These are phyloP conservation scores for Cyphellophora europaea DNA, from an alignment of 2,329 filamentous ascomycete genomes.

Conservation along the genomic window DNA sequence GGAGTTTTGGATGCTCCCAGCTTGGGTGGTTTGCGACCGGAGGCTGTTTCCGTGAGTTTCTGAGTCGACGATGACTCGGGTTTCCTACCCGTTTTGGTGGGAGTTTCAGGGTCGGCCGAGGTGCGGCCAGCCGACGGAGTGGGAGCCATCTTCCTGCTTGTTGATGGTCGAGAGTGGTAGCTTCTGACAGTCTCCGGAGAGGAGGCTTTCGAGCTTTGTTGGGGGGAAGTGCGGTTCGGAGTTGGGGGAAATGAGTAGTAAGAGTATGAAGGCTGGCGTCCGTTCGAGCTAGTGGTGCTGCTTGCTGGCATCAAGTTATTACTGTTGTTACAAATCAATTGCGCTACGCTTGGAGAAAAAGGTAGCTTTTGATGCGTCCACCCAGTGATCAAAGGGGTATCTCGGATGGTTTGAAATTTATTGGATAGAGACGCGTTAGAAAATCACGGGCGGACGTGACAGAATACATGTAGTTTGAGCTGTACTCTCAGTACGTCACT, in stretches of 20 bases:
- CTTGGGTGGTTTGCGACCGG: slow-evolving; percentile 17
- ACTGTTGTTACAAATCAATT: not conserved
- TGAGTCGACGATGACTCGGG: slow-evolving; percentile 19
- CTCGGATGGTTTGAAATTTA: no score
- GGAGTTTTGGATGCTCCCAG: slow-evolving; percentile 17
- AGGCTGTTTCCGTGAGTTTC: slow-evolving; percentile 17
- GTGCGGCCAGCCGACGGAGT: slow-evolving; percentile 16
- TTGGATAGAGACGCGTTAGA: no score
- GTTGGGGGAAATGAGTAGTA: slow-evolving; percentile 11
- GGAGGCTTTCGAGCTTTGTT: slow-evolving; percentile 9
- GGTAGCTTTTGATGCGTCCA: no score
- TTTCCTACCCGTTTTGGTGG: slow-evolving; percentile 21
- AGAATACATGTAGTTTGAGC: not conserved
- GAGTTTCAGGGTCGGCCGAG: slow-evolving; percentile 18
- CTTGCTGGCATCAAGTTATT: not conserved
- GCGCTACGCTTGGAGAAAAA: not conserved
- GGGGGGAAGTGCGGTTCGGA: slow-evolving; percentile 12
- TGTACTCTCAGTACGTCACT: not conserved
- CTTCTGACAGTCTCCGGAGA: slow-evolving; percentile 14
- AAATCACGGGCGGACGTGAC: not conserved
- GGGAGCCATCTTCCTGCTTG: slow-evolving; percentile 18
- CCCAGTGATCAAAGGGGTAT: no score
- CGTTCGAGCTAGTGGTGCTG: not conserved
- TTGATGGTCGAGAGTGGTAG: slow-evolving; percentile 2
- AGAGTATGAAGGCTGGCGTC: not conserved